Evolutionary conservation across 2,329 filamentous ascomycete genomes (phyloP), one percentile per base, ranked within the genome.

Genomic region (Trichoderma sp.): DNA sequence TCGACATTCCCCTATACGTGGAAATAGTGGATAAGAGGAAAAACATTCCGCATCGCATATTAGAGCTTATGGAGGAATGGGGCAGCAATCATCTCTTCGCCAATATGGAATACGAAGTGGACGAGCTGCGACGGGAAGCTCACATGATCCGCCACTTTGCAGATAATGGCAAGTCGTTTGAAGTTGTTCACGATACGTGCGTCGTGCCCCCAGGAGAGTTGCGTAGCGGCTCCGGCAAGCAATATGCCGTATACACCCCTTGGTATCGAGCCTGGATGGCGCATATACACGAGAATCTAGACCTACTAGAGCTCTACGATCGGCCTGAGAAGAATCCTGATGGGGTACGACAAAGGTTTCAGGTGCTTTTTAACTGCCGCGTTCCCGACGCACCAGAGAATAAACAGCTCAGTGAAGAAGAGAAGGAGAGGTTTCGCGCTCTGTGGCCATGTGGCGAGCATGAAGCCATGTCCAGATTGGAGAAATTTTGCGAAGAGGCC

Each of bases 61-160:
- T 91, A 2, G 84, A 89, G 61, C 80, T 94, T 48, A 86, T 91
- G 76, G 80, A 87, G 34, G 81, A 87, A 69, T 97, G 92, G 93
- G 87, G 86, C 0, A 90, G 87, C 1, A 89, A 84, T 58, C 91
- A 95, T 73, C 71, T 97, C 2, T 96, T 89, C 73, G 89, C 91
- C 57, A 97, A 97, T 75, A 87, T 93, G 67, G 93, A 97, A 76
- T 97, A 97, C 74, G 94, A 97, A 77, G 92, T 96, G 0, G 94
- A 97, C 75, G 94, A 97, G 79, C 79, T 97, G 68, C 84, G 93
- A 52, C 84, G 93, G 6, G 94, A 97, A 73, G 87, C 89, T 1
- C 82, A 82, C 32, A 79, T 97, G 73, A 84, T 92, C 1, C 84
- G 81, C 32, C 77, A 83, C 48, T 86, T 90, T 69, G 79, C 90